phyloP scores from a whole-genome alignment of 352 stramenopile species.

The Pilasporangium apinafurcum region DNA sequence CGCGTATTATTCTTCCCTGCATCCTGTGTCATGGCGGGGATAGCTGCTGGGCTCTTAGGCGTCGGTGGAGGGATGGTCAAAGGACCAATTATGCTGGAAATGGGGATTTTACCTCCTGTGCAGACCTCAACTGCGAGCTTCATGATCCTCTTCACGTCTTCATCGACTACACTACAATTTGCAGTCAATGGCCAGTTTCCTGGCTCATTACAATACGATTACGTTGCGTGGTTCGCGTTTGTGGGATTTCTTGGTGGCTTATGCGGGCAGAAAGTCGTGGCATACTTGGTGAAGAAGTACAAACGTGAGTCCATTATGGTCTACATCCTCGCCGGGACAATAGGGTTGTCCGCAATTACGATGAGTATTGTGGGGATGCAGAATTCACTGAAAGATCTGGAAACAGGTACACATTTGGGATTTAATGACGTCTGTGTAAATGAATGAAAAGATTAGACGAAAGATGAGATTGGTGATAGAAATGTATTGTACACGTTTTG shows the following conservation, averaged over 20 bases:
- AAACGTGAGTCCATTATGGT: slow-evolving; percentile 84
- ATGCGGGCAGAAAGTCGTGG: slow-evolving; percentile 76
- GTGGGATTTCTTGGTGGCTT: slow-evolving; percentile 85
- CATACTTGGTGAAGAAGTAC: slow-evolving; percentile 89
- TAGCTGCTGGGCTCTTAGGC: slow-evolving; percentile 94
- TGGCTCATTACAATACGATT: slow-evolving; percentile 83
- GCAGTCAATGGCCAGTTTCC: slow-evolving; percentile 77
- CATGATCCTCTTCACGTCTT: slow-evolving; percentile 89
- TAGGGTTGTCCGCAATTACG: slow-evolving; percentile 57
- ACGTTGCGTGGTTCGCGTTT: slow-evolving; percentile 87
- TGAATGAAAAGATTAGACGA: slow-evolving; percentile 16
- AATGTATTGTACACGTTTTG: no score
- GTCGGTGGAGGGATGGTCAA: slow-evolving; percentile 97
- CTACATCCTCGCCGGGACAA: slow-evolving; percentile 63
- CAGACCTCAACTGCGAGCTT: slow-evolving; percentile 91
- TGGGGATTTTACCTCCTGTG: slow-evolving; percentile 89
- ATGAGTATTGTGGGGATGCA: slow-evolving; percentile 67
- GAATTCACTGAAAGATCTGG: slow-evolving; percentile 48
- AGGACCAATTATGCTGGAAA: slow-evolving; percentile 96
- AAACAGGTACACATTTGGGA: slow-evolving; percentile 51
- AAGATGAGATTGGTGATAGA: no score
- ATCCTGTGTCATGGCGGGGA: slow-evolving; percentile 90
- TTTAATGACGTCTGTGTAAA: slow-evolving; percentile 63
- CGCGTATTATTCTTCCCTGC: slow-evolving; percentile 89
- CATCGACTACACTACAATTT: slow-evolving; percentile 91